phyloP scores from a whole-genome alignment of 768 basidiomycete species.

The Pisolithus microcarpus region DNA sequence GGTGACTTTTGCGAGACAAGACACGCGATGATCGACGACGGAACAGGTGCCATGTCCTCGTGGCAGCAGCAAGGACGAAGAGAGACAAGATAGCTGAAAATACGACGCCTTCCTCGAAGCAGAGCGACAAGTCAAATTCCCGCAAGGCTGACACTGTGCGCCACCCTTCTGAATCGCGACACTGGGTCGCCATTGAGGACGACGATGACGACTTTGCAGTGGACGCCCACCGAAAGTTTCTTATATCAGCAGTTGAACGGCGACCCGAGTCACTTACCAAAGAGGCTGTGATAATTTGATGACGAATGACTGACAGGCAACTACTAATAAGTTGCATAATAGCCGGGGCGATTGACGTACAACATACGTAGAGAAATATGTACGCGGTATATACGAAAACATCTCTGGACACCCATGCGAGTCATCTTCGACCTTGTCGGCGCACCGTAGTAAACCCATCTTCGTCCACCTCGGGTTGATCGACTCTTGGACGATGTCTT shows the following conservation, averaged over 20 bases:
- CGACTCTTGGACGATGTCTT: constrained; percentile 23
- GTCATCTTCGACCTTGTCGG: constrained; percentile 40
- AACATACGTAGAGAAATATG: too few species aligned
- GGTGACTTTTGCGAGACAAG: constrained; percentile 41
- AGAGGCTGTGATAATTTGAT: too few species aligned
- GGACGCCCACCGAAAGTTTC: neutral
- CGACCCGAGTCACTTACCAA: too few species aligned
- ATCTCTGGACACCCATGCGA: too few species aligned
- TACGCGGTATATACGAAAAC: too few species aligned
- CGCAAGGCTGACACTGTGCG: constrained; percentile 47
- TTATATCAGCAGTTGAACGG: neutral
- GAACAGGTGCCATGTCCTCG: constrained; percentile 29
- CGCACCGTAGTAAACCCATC: constrained; percentile 87
- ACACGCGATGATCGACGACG: constrained; percentile 18
- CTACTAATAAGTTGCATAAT: too few species aligned
- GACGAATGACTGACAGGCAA: too few species aligned
- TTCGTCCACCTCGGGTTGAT: constrained; percentile 76
- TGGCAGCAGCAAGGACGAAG: constrained; percentile 37
- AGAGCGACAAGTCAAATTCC: constrained; percentile 71
- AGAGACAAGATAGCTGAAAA: constrained; percentile 45
- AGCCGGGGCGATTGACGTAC: too few species aligned
- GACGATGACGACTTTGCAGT: neutral
- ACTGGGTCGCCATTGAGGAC: constrained; percentile 31
- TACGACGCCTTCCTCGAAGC: constrained; percentile 71
- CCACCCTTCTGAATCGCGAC: constrained; percentile 63